Evolutionary conservation across 768 basidiomycete species (phyloP).

Genomic region (Ramaria rubella): DNA sequence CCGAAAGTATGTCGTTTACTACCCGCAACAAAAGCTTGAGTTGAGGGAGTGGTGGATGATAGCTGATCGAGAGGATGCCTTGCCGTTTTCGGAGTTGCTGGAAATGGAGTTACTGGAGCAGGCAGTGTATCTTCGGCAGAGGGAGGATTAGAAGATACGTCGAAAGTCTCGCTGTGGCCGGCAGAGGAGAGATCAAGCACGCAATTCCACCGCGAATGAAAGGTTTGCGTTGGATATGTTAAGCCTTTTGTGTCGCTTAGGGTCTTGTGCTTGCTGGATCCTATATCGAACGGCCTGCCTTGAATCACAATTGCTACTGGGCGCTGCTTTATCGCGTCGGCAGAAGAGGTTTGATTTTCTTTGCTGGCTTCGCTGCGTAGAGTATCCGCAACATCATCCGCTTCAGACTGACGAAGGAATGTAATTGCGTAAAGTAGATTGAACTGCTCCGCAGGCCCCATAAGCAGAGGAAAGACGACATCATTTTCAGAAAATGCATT

Average conservation of each 20-base stretch:
- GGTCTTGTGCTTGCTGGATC: background rate
- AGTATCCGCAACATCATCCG: slow-evolving; percentile 11
- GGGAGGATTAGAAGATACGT: slow-evolving; percentile 16
- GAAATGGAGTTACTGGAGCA: slow-evolving; percentile 78
- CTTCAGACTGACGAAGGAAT: slow-evolving; percentile 61
- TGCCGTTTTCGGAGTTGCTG: slow-evolving; percentile 28
- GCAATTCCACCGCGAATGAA: slow-evolving; percentile 88
- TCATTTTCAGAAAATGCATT: slow-evolving; percentile 25
- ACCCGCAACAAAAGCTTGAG: slow-evolving; percentile 43
- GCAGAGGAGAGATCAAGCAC: slow-evolving; percentile 64
- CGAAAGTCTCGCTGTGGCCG: slow-evolving; percentile 20
- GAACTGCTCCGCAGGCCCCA: slow-evolving; percentile 73
- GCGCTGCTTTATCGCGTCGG: slow-evolving; percentile 51
- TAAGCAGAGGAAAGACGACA: slow-evolving; percentile 57
- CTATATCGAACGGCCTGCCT: slow-evolving; percentile 54
- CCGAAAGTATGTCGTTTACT: slow-evolving; percentile 52
- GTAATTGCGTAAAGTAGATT: slow-evolving; percentile 89
- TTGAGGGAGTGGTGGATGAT: slow-evolving; percentile 21
- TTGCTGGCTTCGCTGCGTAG: background rate
- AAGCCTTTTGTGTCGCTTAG: slow-evolving; percentile 11
- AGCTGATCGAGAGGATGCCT: slow-evolving; percentile 20
- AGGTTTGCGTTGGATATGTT: slow-evolving; percentile 62
- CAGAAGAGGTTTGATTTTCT: slow-evolving; percentile 15
- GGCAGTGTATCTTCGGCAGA: slow-evolving; percentile 47
- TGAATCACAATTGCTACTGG: slow-evolving; percentile 75